Percentiles rank a stretch among this genome's conserved stretches.
phyloP scores from a whole-genome alignment of 2,329 filamentous ascomycete species.

The Aspergillus novoparasiticus region DNA sequence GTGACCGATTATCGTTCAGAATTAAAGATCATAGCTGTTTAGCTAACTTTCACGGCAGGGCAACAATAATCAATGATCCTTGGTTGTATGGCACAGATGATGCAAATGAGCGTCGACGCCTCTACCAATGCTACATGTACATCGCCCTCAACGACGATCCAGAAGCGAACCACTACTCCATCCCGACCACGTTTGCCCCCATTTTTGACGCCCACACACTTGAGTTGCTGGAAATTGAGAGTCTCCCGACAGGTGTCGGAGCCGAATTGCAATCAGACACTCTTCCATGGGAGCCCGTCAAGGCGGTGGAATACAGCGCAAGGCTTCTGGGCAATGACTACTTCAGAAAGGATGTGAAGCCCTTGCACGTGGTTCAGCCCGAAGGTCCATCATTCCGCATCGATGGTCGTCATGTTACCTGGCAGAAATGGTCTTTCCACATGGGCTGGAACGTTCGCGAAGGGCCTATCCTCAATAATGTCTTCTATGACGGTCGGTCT shows the following conservation, averaged over 20 bases:
- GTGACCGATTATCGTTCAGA: too few relatives aligned
- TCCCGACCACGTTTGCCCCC: background rate
- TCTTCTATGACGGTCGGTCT: slow-evolving; percentile 64
- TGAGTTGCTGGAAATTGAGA: too few relatives aligned
- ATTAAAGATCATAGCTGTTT: too few relatives aligned
- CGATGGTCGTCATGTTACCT: slow-evolving; percentile 53
- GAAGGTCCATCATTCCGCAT: slow-evolving; percentile 67
- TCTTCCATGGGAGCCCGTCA: too few relatives aligned
- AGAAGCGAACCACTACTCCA: background rate
- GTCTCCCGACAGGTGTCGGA: too few relatives aligned
- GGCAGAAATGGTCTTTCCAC: slow-evolving; percentile 69
- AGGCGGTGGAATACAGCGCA: too few relatives aligned
- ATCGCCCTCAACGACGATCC: background rate
- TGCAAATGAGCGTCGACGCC: background rate
- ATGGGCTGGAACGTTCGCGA: slow-evolving; percentile 70
- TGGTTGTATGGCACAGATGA: background rate
- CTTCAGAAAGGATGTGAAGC: slow-evolving; percentile 55
- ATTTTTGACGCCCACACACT: too few relatives aligned
- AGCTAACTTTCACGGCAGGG: too few relatives aligned
- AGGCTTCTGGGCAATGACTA: too few relatives aligned
- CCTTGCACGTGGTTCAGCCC: slow-evolving; percentile 69
- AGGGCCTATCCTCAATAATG: slow-evolving; percentile 67
- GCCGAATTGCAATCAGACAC: too few relatives aligned
- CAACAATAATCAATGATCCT: too few relatives aligned
- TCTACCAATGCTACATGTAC: background rate